Evolutionary conservation across 805 yeast species (phyloP), one percentile per base, ranked within the genome.

Genomic region (Starmerella stellata): DNA sequence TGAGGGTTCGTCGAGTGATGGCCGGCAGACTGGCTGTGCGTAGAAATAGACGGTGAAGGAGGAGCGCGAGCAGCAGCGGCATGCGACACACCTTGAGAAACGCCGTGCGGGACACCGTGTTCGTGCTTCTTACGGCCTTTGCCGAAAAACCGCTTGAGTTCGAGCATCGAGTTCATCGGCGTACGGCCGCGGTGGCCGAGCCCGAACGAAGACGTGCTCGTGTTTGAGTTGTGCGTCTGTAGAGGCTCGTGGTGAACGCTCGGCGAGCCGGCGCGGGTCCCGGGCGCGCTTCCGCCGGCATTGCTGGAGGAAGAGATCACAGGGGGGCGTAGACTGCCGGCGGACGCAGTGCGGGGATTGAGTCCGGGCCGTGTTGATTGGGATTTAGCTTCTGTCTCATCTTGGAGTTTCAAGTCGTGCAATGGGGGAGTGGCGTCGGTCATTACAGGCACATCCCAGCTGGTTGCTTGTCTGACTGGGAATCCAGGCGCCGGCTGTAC

Each of bases 71-170:
- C 32, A 23, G 25, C 25, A 11, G 25, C 25, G 9, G 25, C 25
- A 11, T 23, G 25, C 25, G 25, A 23, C n/a, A n/a, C n/a, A n/a
- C n/a, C 29, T 25, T 25, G 11, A n/a, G n/a, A n/a, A n/a, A n/a
- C n/a, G 16, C 20, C 34, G n/a, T 30, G 35, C 18, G 31, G 8
- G n/a, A 38, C 39, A 13, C 44, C 44, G 15, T 38, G 37, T n/a
- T 45, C 46, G 30, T 38, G 44, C 44, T 45, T 45, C 2, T 44
- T 45, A 18, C 48, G 44, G 36, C 48, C 49, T 34, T 47, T 43
- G 32, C 47, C 50, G 25, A 49, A 49, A 30, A 49, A 49, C 20
- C 52, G 48, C 30, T 46, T 46, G 19, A 49, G 45, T 34, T 48
- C 51, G 15, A 43, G 36, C 23, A 41, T 38, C 3, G 50, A 46